Evolutionary conservation across 192 early-diverging fungal genomes (phyloP), one percentile per base, ranked within the genome.

Genomic region (Coemansia sp.): DNA sequence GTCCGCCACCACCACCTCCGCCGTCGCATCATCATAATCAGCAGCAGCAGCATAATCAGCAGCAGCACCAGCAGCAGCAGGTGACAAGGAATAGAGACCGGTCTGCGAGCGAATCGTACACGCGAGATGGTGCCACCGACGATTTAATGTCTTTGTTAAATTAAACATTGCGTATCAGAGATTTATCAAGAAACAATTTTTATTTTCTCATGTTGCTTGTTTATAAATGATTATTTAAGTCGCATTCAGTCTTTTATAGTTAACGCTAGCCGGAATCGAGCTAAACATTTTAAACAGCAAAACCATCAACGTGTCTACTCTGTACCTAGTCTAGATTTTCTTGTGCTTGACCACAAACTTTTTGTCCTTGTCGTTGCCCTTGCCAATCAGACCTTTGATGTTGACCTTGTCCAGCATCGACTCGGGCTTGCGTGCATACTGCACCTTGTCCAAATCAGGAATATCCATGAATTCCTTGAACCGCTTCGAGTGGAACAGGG

Each of bases 381-480:
- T 60, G 57, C 61, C 61, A 10, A 66, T 12, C 1, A 67, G 25
- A 13, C 42, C 46, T 21, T 49, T 38, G 27, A 71, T 3, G 23
- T 62, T 9, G 10, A 65, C 14, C 46, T 61, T 62, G 44, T 55
- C 53, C 48, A 66, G 10, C n/a, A 61, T 19, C 5, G 59, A 57
- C 30, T 52, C 27, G 2, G 48, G 55, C 30, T 60, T 44, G 30
- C 64, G 58, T 0, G 61, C 71, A 44, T 45, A 59, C 51, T 55
- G 59, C n/a, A 62, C 52, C 34, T 69, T 73, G 15, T 55, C 58
- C 19, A 72, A 18, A 10, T 72, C 72, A 10, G 84, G 86, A 50
- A 96, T 89, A 47, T 80, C 80, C 39, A 87, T 79, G 24, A 68
- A 38, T 0, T 47, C 52, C 46, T 87, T 85, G 23, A 93, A 78